phyloP scores from a whole-genome alignment of 768 basidiomycete species.

The Termitomyces bulborhizus region DNA sequence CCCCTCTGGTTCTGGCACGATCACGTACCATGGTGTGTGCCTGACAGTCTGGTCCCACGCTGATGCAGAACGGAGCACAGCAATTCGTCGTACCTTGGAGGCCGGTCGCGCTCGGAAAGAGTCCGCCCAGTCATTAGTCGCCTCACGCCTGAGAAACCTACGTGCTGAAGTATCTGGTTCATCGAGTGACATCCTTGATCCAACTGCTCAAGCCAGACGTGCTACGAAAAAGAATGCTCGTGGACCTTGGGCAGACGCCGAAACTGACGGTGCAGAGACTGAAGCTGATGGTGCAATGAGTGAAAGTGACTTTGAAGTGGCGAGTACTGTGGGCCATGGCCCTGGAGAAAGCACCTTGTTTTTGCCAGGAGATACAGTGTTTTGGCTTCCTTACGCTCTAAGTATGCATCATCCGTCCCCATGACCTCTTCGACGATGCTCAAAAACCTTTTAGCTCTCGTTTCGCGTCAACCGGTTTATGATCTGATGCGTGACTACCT shows the following conservation, averaged over 20 bases:
- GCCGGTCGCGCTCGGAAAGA: slow-evolving; percentile 74
- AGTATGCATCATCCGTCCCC: slow-evolving; percentile 43
- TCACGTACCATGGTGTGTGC: slow-evolving; percentile 87
- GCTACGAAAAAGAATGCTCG: slow-evolving; percentile 52
- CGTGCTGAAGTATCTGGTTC: slow-evolving; percentile 48
- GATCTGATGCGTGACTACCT: slow-evolving; percentile 94
- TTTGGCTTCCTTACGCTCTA: slow-evolving; percentile 92
- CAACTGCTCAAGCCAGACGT: slow-evolving; percentile 50
- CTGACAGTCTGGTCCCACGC: slow-evolving; percentile 96
- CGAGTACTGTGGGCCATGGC: slow-evolving; percentile 74
- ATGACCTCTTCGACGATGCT: slow-evolving; percentile 6
- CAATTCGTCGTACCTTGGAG: slow-evolving; percentile 80
- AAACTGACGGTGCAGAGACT: slow-evolving; percentile 72
- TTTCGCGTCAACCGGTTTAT: slow-evolving; percentile 91
- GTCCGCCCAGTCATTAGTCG: slow-evolving; percentile 66
- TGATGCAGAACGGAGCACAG: slow-evolving; percentile 78
- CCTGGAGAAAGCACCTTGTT: slow-evolving; percentile 88
- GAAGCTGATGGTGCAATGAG: slow-evolving; percentile 72
- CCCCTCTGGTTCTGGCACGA: slow-evolving; percentile 32
- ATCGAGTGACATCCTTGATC: slow-evolving; percentile 41
- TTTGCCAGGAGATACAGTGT: slow-evolving; percentile 83
- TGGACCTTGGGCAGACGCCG: slow-evolving; percentile 66
- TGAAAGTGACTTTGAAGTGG: slow-evolving; percentile 83
- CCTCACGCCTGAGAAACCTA: slow-evolving; percentile 61
- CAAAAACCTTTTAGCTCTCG: slow-evolving; percentile 49